Base-by-base conservation (phyloP, 768 basidiomycete species). In the Xerocomellus chrysenteron region DNA sequence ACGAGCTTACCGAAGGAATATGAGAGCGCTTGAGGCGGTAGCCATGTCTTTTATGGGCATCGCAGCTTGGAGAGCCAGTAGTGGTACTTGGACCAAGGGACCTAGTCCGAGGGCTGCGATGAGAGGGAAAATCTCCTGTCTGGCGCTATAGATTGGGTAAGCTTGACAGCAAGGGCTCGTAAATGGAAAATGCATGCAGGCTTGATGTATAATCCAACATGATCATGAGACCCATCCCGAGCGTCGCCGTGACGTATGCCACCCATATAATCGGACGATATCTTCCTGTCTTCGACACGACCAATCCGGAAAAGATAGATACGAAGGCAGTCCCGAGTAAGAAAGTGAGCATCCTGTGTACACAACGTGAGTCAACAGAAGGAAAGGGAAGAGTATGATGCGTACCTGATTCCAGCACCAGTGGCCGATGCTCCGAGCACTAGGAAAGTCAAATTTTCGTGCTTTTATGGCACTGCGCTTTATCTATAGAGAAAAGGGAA, bases 11-110 rank as follows among this genome's bases (percentile, higher is more conserved):
- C 87, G 80, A 60, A 93, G 74, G 65, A 94, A 86, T 19, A 82
- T 81, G 65, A 87, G 88, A 0, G 84, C 83, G 1, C 81, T 75
- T 0, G 91, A 90, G 50, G 83, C 84, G 2, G 91, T 91, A 3
- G 91, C 89, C 89, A 93, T 90, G 60, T 93, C 90, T 62, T 84
- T 86, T n/a, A 90, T 65, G 0, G 92, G 92, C 91, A 94, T 94
- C 1, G 91, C 86, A 1, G 90, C 89, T 72, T 94, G 92, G 14
- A 94, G 71, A 12, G 79, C 88, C 49, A 92, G 82, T 10, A 91
- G 70, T 0, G 89, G 90, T 3, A 74, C 66, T 75, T 85, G 82
- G 76, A 88, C 88, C 47, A 92, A 67, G 59, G 76, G 79, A 1
- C 89, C 89, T 13, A 83, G 64, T 1, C 89, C 90, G 5, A 85